A percentile compares a stretch with the other conserved stretches of the same genome.
Conservation (phyloP, 2,329 filamentous ascomycete species). For the Ceratocystis harringtonii region DNA sequence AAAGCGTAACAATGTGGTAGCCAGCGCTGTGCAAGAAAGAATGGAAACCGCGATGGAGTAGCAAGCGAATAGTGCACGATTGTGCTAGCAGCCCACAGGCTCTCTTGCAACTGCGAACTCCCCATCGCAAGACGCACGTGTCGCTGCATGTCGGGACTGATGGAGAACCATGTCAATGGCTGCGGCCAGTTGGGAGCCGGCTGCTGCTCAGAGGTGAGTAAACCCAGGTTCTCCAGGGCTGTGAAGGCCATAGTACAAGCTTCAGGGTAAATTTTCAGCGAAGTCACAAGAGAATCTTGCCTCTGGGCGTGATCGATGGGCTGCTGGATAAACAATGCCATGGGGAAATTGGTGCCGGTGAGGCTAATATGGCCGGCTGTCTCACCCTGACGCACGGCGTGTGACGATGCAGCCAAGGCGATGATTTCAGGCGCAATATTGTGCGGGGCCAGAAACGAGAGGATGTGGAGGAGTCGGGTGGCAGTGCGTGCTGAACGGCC, state of each 20-base stretch:
- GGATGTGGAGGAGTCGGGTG: not conserved
- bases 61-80: not conserved
- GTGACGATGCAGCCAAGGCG: not conserved
- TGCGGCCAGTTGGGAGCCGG: not conserved
- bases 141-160: not conserved
- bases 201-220: not conserved
- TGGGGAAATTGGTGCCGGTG: not conserved
- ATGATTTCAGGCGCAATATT: not conserved
- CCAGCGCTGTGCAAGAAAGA: constrained; percentile 1
- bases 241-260: not conserved
- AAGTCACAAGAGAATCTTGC: not conserved
- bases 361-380: not conserved
- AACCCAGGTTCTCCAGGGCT: not conserved
- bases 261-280: not conserved
- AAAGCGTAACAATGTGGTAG: not conserved
- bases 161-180: not conserved
- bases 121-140: not conserved
- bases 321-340: not conserved
- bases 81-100: not conserved
- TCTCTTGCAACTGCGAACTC: not conserved
- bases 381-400: not conserved
- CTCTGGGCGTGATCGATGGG: not conserved
- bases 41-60: not conserved
- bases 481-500: not conserved
- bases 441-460: not conserved